These are phyloP conservation scores for Suillus decipiens DNA, from an alignment of 768 basidiomycete species.

Conservation along the genomic window DNA sequence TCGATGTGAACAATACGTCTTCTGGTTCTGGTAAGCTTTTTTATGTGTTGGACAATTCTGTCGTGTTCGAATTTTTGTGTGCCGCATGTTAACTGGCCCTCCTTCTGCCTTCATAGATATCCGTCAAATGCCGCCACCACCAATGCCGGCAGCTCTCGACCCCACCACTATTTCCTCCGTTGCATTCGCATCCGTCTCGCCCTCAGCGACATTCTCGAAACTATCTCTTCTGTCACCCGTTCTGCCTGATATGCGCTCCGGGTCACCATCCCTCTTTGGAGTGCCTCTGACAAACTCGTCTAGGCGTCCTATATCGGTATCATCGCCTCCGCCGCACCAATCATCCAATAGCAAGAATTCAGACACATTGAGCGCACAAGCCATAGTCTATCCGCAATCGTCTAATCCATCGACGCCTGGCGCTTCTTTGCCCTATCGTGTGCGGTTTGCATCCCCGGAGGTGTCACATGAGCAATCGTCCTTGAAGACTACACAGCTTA, in stretches of 20 bases:
- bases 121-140: slow-evolving; percentile 52
- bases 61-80: background rate
- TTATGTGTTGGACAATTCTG: background rate
- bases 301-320: slow-evolving; percentile 13
- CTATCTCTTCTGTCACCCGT: slow-evolving; percentile 47
- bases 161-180: slow-evolving; percentile 40
- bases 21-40: slow-evolving; percentile 27
- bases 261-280: slow-evolving; percentile 8
- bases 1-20: slow-evolving; percentile 25
- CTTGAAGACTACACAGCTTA: slow-evolving; percentile 6
- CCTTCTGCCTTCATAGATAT: slow-evolving; percentile 31
- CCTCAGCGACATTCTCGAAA: slow-evolving; percentile 52
- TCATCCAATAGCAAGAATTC: slow-evolving; percentile 22
- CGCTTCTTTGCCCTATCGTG: slow-evolving; percentile 18
- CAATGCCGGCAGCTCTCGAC: slow-evolving; percentile 46
- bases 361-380: background rate
- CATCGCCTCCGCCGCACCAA: slow-evolving; percentile 18
- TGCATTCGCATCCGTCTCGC: slow-evolving; percentile 35
- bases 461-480: slow-evolving; percentile 19
- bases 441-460: slow-evolving; percentile 36
- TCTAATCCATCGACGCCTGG: background rate
- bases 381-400: background rate
- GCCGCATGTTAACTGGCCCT: background rate
- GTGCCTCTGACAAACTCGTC: slow-evolving; percentile 14
- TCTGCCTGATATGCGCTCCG: slow-evolving; percentile 11